Evolutionary conservation across 208 protist genomes (phyloP).

Genomic region (Porcisia hertigi): DNA sequence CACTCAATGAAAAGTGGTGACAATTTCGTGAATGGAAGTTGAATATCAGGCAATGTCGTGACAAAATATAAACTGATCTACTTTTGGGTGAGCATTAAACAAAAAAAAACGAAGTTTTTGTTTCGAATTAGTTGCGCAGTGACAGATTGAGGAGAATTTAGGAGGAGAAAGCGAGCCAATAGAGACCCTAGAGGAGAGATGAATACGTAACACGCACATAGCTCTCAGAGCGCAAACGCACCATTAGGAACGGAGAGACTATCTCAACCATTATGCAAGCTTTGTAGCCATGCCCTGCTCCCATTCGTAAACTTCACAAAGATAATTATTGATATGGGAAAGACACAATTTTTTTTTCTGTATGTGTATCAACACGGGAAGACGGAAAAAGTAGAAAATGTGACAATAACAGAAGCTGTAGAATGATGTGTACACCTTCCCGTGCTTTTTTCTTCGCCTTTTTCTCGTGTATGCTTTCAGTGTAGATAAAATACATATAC

Average conservation of each 20-base stretch:
- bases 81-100: neutral
- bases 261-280: neutral
- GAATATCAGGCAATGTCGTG: slow-evolving; percentile 7
- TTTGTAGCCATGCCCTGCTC: neutral
- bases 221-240: neutral
- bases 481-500: neutral
- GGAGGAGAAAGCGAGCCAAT: neutral
- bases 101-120: neutral
- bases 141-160: neutral
- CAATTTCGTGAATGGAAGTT: neutral
- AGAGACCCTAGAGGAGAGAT: neutral
- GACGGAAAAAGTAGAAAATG: neutral
- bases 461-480: neutral
- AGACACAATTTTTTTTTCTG: too few species aligned
- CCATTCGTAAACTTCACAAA: neutral
- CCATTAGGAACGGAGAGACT: neutral
- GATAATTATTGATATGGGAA: neutral
- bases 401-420: too few species aligned
- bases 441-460: neutral
- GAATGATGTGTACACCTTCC: too few species aligned
- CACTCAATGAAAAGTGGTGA: slow-evolving; percentile 8
- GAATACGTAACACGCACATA: neutral
- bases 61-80: slow-evolving; percentile 26
- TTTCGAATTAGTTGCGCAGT: neutral
- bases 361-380: neutral